Evolutionary conservation across 2,329 filamentous ascomycete genomes (phyloP).

Genomic region (Dothiorella sarmentorum): DNA sequence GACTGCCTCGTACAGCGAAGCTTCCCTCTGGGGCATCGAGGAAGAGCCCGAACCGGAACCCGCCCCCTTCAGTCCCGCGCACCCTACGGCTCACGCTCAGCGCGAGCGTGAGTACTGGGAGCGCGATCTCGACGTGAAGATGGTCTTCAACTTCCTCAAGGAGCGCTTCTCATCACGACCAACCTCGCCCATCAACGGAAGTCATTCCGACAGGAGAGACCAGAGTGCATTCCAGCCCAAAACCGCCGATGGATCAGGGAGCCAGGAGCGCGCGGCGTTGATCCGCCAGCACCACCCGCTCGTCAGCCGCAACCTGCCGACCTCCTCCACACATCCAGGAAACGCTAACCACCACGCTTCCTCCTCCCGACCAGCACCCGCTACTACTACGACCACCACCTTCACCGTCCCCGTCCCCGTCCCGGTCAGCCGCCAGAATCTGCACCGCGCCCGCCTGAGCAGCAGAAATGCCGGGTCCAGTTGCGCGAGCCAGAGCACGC

Average conservation of each 20-base stretch:
- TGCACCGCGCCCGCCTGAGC: conserved; percentile 7
- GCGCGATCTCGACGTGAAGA: conserved; percentile 81
- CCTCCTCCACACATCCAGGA: not conserved
- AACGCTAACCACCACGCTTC: not conserved
- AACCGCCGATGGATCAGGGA: conserved; percentile 4
- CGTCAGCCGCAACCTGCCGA: conserved; percentile 52
- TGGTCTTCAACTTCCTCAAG: conserved; percentile 72
- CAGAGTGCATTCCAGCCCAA: not conserved
- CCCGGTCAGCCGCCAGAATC: conserved; percentile 21
- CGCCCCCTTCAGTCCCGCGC: conserved; percentile 44
- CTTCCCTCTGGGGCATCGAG: conserved; percentile 64
- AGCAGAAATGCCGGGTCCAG: conserved; percentile 42
- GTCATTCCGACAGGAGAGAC: conserved; percentile 22
- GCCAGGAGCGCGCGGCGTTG: conserved; percentile 62
- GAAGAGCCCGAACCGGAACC: conserved; percentile 50
- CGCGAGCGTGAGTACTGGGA: conserved; percentile 81
- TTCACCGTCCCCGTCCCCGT: conserved; percentile 21
- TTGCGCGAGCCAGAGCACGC: conserved; percentile 84
- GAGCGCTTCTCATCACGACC: conserved; percentile 36
- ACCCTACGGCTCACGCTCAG: conserved; percentile 22
- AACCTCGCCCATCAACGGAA: conserved; percentile 26
- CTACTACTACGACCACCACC: conserved; percentile 19
- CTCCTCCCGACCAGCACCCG: conserved; percentile 23
- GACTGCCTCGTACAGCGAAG: conserved; percentile 43
- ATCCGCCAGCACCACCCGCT: conserved; percentile 88